Conservation (phyloP, 2,329 filamentous ascomycete genomes). For the Drechslerella coelobrocha region DNA sequence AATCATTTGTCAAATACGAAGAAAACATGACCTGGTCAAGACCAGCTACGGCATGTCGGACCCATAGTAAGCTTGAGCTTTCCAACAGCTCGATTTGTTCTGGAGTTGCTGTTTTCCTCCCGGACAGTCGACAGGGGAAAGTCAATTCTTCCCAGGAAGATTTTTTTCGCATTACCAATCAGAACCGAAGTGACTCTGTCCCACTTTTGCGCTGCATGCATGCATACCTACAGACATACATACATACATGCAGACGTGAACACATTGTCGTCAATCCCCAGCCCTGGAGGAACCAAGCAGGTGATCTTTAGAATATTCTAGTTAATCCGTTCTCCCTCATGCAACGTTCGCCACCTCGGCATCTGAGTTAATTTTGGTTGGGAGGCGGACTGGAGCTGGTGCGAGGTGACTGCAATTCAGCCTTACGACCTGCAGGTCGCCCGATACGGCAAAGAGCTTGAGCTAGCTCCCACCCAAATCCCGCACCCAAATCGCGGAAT, state of each 20-base stretch:
- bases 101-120: neutral
- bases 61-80: conserved; percentile 28
- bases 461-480: conserved; percentile 10
- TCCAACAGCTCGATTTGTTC: conserved; percentile 12
- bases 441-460: conserved; percentile 18
- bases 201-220: neutral
- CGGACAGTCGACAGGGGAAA: neutral
- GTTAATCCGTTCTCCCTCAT: conserved; percentile 26
- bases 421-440: conserved; percentile 44
- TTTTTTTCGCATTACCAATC: conserved; percentile 30
- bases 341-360: conserved; percentile 40
- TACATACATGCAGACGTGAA: neutral
- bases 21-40: neutral
- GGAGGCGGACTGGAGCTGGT: neutral
- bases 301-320: conserved; percentile 25
- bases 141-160: neutral
- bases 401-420: conserved; percentile 28
- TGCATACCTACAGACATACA: neutral
- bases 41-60: conserved; percentile 10
- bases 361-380: conserved; percentile 1
- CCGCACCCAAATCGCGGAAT: neutral
- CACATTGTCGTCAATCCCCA: neutral
- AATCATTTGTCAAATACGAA: conserved; percentile 7
- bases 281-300: neutral
- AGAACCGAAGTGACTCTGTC: neutral